phyloP scores from a whole-genome alignment of 2,329 filamentous ascomycete genomes.

The Colletotrichum phormii region DNA sequence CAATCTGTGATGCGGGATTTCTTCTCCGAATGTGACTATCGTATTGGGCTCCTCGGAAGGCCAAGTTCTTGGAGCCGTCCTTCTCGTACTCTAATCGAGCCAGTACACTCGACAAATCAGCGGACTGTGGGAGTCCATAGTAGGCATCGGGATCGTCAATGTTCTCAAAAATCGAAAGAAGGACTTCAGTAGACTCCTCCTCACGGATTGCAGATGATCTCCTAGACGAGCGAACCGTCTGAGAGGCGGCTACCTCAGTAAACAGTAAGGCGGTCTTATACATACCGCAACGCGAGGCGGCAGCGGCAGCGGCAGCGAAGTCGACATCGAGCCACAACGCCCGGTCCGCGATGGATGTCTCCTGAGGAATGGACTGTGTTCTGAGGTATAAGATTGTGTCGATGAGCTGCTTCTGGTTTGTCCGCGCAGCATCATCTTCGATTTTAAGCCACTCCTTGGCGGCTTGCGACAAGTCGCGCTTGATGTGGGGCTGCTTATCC shows the following conservation, averaged over 20 bases:
- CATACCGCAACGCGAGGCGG: constrained; percentile 84
- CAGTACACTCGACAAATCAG: constrained; percentile 82
- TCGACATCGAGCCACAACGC: constrained; percentile 89
- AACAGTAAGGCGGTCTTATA: constrained; percentile 88
- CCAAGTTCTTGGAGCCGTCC: constrained; percentile 86
- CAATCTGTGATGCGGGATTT: constrained; percentile 65
- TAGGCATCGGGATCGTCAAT: constrained; percentile 97
- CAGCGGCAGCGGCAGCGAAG: constrained; percentile 74
- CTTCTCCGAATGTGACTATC: constrained; percentile 82
- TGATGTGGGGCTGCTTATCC: constrained; percentile 69
- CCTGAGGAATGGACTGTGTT: constrained; percentile 79
- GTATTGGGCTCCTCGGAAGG: constrained; percentile 91
- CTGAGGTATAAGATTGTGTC: constrained; percentile 89
- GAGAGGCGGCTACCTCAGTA: constrained; percentile 76
- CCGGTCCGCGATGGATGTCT: constrained; percentile 83
- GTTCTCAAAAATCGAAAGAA: constrained; percentile 88
- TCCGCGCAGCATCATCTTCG: constrained; percentile 43
- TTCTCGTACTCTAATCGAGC: constrained; percentile 89
- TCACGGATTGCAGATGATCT: constrained; percentile 71
- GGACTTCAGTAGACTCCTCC: constrained; percentile 71
- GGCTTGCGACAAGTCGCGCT: constrained; percentile 72
- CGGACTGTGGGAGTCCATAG: constrained; percentile 86
- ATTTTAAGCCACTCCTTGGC: constrained; percentile 73
- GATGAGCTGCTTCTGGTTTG: constrained; percentile 78
- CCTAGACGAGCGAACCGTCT: constrained; percentile 68